Base-by-base conservation (phyloP, 257 asterid genomes). In the Cordia subcordata region DNA sequence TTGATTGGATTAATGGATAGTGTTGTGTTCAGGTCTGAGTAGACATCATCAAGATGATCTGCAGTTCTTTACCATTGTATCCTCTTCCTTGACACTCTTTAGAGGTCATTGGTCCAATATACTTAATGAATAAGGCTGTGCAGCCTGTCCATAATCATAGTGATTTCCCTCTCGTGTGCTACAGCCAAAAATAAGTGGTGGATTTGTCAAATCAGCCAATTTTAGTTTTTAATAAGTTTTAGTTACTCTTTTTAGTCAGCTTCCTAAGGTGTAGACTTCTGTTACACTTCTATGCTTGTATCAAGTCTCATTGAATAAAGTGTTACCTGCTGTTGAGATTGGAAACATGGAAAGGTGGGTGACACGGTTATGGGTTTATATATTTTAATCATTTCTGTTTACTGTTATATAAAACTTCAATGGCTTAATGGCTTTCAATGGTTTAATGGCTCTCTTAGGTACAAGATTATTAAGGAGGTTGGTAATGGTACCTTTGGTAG, bases 401-500 rank as follows among this genome's bases (percentile, higher is more conserved):
- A 35, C 45, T 49, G 9, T 19, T 60, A 60, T 50, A 22, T 42
- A 57, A 39, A n/a, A n/a, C 18, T 55, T 64, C 32, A 68, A 16
- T 52, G 23, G 53, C 33, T 45, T 14, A 53, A 19, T 59, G 51
- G 22, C 22, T 23, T 55, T 64, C 32, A 68, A 16, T 52, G 23
- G 53, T 18, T 45, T 14, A 53, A 19, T 59, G 51, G 22, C 22
- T 68, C 16, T 22, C 76, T 72, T 81, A 90, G 97, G 84, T 92
- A 92, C 75, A 85, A 77, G 64, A 72, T 92, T 72, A 86, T 89
- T 65, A 85, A 77, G 74, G 99, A 92, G 78, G 97, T 92, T 63
- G 99, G 99, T 64, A 88, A 75, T 75, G 99, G 97, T 70, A 86
- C 99, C 16, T 92, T 92, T 71, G 99, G 99, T 53, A 86, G 72